These are phyloP conservation scores for Epichloe uncinata DNA, from an alignment of 2,329 filamentous ascomycete genomes.

Conservation along the genomic window DNA sequence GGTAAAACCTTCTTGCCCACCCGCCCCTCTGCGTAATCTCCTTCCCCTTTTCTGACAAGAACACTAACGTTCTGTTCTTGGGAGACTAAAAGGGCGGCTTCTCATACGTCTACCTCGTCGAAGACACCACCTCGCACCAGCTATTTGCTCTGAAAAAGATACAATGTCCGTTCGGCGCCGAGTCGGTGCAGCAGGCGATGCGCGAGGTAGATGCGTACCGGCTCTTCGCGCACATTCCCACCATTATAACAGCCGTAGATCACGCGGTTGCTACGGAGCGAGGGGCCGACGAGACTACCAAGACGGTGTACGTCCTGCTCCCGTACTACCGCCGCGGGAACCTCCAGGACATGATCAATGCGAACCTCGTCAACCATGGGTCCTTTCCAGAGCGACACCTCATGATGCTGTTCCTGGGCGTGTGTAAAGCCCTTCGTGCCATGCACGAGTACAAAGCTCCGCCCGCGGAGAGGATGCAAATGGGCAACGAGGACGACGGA, in stretches of 20 bases:
- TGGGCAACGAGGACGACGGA: conserved; percentile 29
- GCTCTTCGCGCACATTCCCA: conserved; percentile 68
- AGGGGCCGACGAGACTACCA: conserved; percentile 49
- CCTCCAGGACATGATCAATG: conserved; percentile 95
- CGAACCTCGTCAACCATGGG: conserved; percentile 91
- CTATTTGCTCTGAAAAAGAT: conserved; percentile 98
- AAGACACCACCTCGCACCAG: conserved; percentile 72
- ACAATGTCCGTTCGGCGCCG: conserved; percentile 91
- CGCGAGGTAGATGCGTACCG: conserved; percentile 96
- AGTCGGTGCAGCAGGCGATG: conserved; percentile 88
- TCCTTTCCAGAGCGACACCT: conserved; percentile 77
- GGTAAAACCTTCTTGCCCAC: conserved; percentile 32
- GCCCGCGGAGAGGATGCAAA: conserved; percentile 37
- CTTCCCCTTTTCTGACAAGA: too few relatives aligned
- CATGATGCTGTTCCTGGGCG: conserved; percentile 83
- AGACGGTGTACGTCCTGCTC: conserved; percentile 92
- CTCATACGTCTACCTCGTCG: conserved; percentile 96
- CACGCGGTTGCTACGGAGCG: conserved; percentile 68
- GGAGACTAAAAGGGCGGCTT: conserved; percentile 58
- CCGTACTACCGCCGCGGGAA: conserved; percentile 94
- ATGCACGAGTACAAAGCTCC: conserved; percentile 73
- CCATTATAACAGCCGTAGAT: conserved; percentile 79
- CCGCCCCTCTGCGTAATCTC: neutral
- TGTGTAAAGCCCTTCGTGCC: conserved; percentile 72
- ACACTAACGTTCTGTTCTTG: too few relatives aligned